phyloP scores from a whole-genome alignment of 148 eudicot species.

The Dianthus caryophyllus region DNA sequence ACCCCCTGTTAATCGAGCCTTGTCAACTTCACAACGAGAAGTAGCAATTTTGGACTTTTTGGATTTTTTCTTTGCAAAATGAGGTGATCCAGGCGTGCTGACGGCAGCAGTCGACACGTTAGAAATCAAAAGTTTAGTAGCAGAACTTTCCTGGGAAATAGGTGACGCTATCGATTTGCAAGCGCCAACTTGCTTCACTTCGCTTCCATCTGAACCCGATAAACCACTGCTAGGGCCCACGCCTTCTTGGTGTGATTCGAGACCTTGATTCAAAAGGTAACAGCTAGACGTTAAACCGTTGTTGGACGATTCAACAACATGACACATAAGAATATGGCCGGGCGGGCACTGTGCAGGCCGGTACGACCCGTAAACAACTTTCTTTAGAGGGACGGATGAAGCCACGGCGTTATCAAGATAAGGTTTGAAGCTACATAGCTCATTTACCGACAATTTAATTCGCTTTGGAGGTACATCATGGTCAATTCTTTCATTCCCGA shows the following conservation, averaged over 20 bases:
- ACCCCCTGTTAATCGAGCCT: slow-evolving; percentile 35
- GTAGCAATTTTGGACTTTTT: slow-evolving; percentile 37
- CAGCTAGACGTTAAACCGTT: slow-evolving; percentile 56
- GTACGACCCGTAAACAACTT: slow-evolving; percentile 35
- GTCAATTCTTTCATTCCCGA: slow-evolving; percentile 25
- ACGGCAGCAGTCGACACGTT: slow-evolving; percentile 26
- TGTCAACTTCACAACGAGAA: slow-evolving; percentile 33
- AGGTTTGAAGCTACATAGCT: slow-evolving; percentile 46
- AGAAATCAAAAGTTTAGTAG: slow-evolving; percentile 41
- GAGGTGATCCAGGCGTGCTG: slow-evolving; percentile 28
- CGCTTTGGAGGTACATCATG: slow-evolving; percentile 37
- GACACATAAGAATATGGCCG: slow-evolving; percentile 45
- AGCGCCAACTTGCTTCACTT: slow-evolving; percentile 45
- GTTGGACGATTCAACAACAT: slow-evolving; percentile 74
- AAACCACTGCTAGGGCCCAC: slow-evolving; percentile 28
- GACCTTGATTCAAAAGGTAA: slow-evolving; percentile 48
- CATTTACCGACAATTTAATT: slow-evolving; percentile 47
- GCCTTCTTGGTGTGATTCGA: slow-evolving; percentile 25
- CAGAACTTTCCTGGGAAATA: slow-evolving; percentile 76
- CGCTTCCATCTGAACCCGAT: slow-evolving; percentile 41
- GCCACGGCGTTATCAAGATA: slow-evolving; percentile 31
- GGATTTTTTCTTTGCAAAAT: slow-evolving; percentile 29
- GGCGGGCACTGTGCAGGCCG: slow-evolving; percentile 25
- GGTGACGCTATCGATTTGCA: slow-evolving; percentile 61
- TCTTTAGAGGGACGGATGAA: slow-evolving; percentile 39